These are phyloP conservation scores for Kwoniella sp. DNA, from an alignment of 768 basidiomycete species.

Conservation along the genomic window DNA sequence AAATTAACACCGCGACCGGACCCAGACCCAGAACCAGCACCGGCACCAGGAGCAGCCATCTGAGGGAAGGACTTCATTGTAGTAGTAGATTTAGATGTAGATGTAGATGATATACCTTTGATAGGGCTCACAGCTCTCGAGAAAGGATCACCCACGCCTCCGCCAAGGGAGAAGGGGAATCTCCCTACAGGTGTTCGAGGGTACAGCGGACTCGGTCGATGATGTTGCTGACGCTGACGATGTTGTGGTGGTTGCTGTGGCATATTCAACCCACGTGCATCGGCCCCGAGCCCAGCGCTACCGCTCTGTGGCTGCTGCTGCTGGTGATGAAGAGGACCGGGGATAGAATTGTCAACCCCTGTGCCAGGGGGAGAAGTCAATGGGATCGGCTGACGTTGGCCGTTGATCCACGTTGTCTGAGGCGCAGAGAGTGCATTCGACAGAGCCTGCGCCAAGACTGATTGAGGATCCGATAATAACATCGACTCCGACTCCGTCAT, in stretches of 20 bases:
- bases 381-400: not conserved
- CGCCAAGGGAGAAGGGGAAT: conserved; percentile 1
- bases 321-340: no score
- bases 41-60: no score
- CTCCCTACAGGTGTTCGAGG: conserved; percentile 4
- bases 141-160: conserved; percentile 21
- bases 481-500: not conserved
- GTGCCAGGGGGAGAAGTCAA: no score
- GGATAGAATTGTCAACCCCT: no score
- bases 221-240: not conserved
- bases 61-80: no score
- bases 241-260: no score
- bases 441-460: conserved; percentile 1
- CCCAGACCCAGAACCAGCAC: conserved; percentile 2
- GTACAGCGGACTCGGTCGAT: conserved; percentile 16
- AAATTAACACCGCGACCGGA: not conserved
- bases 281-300: not conserved
- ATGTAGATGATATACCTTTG: no score
- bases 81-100: no score
- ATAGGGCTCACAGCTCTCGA: conserved; percentile 28
- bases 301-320: no score
- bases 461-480: conserved; percentile 1
- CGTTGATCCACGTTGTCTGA: conserved; percentile 2
- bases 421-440: conserved; percentile 3
- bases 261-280: no score